Conservation (phyloP, 495 filamentous ascomycete genomes). For the Penicillium pulvis region DNA sequence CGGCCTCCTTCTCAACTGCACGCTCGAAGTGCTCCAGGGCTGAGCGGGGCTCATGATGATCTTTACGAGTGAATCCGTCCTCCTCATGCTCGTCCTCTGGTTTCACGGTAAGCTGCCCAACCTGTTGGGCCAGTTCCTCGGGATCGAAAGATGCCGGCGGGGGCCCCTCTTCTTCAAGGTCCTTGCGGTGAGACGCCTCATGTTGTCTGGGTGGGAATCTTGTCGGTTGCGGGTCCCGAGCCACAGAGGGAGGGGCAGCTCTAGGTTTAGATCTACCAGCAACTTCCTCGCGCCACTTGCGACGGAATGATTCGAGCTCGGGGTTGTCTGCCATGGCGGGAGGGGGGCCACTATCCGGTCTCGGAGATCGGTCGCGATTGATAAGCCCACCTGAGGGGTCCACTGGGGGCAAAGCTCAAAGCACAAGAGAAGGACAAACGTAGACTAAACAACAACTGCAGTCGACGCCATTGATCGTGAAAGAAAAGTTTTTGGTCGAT, state of each 20-base stretch:
- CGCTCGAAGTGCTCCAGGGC: constrained; percentile 92
- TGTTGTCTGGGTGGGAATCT: constrained; percentile 39
- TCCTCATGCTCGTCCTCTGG: constrained; percentile 39
- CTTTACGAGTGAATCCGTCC: constrained; percentile 29
- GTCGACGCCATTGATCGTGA: constrained; percentile 18
- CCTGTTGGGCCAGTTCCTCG: constrained; percentile 44
- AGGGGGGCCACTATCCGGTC: constrained; percentile 25
- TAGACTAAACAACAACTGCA: constrained; percentile 13
- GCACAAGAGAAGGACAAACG: constrained; percentile 3
- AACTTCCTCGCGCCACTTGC: constrained; percentile 83
- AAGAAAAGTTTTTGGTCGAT: neutral
- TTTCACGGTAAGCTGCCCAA: constrained; percentile 35
- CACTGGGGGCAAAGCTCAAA: constrained; percentile 11
- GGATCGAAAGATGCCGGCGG: constrained; percentile 39
- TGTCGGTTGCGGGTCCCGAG: constrained; percentile 24
- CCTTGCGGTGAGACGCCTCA: constrained; percentile 38
- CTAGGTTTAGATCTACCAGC: constrained; percentile 49
- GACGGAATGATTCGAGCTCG: constrained; percentile 79
- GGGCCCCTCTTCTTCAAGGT: constrained; percentile 43
- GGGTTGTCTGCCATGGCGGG: constrained; percentile 61
- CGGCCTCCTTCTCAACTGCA: constrained; percentile 84
- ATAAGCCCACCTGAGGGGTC: constrained; percentile 29
- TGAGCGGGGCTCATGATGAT: constrained; percentile 61
- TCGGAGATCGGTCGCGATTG: constrained; percentile 33
- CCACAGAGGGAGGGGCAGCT: constrained; percentile 25